A percentile compares a stretch with the other conserved stretches of the same genome.
These are phyloP conservation scores for Rhododendron vialii DNA, from an alignment of 148 eudicot genomes.

Conservation along the genomic window DNA sequence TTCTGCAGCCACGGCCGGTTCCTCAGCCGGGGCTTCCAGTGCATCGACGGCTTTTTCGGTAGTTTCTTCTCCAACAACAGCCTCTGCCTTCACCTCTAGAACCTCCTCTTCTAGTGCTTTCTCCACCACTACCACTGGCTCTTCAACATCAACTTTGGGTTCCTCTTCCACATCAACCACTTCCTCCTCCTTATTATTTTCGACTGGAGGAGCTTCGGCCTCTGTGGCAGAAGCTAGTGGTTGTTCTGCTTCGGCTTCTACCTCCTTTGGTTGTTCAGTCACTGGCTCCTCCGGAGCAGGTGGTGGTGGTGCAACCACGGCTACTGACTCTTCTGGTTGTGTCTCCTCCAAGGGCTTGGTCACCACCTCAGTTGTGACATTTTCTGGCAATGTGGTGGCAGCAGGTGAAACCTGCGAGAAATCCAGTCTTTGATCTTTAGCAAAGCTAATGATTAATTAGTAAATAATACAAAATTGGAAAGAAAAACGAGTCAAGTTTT, in stretches of 20 bases:
- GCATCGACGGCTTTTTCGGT: neutral
- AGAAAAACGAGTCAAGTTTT: neutral
- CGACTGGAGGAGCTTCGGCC: slow-evolving; percentile 7
- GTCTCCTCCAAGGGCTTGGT: slow-evolving; percentile 21
- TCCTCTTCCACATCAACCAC: slow-evolving; percentile 15
- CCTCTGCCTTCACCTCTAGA: slow-evolving; percentile 21
- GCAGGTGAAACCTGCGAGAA: slow-evolving; percentile 30
- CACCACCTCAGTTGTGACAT: slow-evolving; percentile 17
- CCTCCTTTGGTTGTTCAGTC: slow-evolving; percentile 13
- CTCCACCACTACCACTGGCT: slow-evolving; percentile 14
- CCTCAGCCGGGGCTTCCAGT: slow-evolving; percentile 11
- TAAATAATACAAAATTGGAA: neutral
- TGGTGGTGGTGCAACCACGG: neutral
- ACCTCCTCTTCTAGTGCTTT: slow-evolving; percentile 13
- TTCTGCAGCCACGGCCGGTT: neutral
- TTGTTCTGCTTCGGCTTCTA: slow-evolving; percentile 14
- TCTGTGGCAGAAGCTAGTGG: slow-evolving; percentile 9
- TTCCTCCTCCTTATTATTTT: slow-evolving; percentile 15
- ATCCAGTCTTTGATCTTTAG: neutral
- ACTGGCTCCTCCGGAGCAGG: slow-evolving; percentile 9
- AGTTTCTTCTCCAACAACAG: slow-evolving; percentile 24
- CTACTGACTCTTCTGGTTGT: slow-evolving; percentile 11
- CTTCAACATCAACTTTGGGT: slow-evolving; percentile 17
- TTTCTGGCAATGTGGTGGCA: slow-evolving; percentile 19
- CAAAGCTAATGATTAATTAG: neutral